phyloP scores from a whole-genome alignment of 2,329 filamentous ascomycete genomes.

The Diaporthe aspalathi region DNA sequence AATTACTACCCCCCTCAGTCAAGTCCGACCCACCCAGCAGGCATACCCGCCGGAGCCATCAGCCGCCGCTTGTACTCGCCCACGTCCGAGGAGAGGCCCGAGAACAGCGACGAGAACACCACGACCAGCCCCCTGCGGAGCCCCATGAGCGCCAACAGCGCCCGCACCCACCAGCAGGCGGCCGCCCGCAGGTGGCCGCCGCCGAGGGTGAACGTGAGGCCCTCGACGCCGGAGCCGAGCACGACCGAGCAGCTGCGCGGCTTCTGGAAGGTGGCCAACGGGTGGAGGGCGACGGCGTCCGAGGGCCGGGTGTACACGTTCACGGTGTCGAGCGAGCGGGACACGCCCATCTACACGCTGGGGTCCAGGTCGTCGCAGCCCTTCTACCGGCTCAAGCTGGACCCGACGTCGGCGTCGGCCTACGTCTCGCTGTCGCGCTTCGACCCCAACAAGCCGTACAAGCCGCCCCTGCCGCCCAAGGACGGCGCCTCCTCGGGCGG shows the following conservation, averaged over 20 bases:
- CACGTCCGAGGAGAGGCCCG: slow-evolving; percentile 42
- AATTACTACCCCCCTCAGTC: slow-evolving; percentile 76
- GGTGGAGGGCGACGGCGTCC: slow-evolving; percentile 71
- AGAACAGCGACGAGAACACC: not conserved
- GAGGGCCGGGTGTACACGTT: slow-evolving; percentile 71
- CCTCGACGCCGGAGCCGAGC: slow-evolving; percentile 58
- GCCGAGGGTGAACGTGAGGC: slow-evolving; percentile 51
- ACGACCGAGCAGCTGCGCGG: slow-evolving; percentile 71
- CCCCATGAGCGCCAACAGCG: slow-evolving; percentile 46
- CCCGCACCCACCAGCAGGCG: slow-evolving; percentile 37
- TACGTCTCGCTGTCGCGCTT: slow-evolving; percentile 69
- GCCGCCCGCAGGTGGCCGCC: slow-evolving; percentile 44
- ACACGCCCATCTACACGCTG: slow-evolving; percentile 75
- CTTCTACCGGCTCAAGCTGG: slow-evolving; percentile 74
- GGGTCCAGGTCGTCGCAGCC: slow-evolving; percentile 68
- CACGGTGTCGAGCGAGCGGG: slow-evolving; percentile 64
- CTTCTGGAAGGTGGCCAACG: slow-evolving; percentile 77
- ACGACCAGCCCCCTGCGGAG: slow-evolving; percentile 47
- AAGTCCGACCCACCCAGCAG: slow-evolving; percentile 71
- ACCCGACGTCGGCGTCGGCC: slow-evolving; percentile 72
- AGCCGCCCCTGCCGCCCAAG: slow-evolving; percentile 51
- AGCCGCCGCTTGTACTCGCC: slow-evolving; percentile 72
- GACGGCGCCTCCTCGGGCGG: slow-evolving; percentile 43
- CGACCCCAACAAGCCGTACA: slow-evolving; percentile 70
- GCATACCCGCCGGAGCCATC: slow-evolving; percentile 73